Evolutionary conservation across 2,329 filamentous ascomycete genomes (phyloP), one percentile per base, ranked within the genome.

Genomic region (Hypoxylon sp.): DNA sequence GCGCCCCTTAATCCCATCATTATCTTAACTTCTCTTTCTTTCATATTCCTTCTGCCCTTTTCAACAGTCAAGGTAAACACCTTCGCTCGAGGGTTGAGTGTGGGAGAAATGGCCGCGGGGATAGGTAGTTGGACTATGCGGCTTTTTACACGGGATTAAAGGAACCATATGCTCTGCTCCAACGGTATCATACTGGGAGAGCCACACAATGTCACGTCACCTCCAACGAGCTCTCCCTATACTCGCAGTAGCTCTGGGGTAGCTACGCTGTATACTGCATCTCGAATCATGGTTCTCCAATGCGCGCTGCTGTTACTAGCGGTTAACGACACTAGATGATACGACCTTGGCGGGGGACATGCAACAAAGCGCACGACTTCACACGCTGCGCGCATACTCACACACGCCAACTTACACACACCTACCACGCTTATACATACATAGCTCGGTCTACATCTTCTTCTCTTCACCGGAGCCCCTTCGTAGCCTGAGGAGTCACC

Each of bases 181-280:
- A 47, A 22, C 15, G 44, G 15, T n/a, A 26, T 24, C 13, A 46
- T 26, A 20, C 22, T 46, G 20, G 4, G 44, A 47, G 17, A 13
- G 6, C n/a, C n/a, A 28, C 13, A 47, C 39, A 44, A 57, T 65
- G 46, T 43, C 50, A 65, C 62, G 44, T 62, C 49, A 51, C 57
- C 37, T 58, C 41, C 17, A 20, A 26, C 15, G 24, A 56, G 39
- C 58, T 61, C 26, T 47, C 47, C 37, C 17, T 41, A 41, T 41
- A 41, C 37, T 41, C 37, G 37, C 37, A 41, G n/a, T 41, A 41
- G 37, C 37, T 41, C 17, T 41, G 37, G 37, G 22, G 44, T 26
- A 47, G 44, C 44, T 28, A 8, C 17, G 15, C 37, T 19, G 17
- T 41, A 41, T 41, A n/a, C 37, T 41, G 37, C 17, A n/a, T 10